Conservation (phyloP, 2,329 filamentous ascomycete species). For the Didymella keratinophila region DNA sequence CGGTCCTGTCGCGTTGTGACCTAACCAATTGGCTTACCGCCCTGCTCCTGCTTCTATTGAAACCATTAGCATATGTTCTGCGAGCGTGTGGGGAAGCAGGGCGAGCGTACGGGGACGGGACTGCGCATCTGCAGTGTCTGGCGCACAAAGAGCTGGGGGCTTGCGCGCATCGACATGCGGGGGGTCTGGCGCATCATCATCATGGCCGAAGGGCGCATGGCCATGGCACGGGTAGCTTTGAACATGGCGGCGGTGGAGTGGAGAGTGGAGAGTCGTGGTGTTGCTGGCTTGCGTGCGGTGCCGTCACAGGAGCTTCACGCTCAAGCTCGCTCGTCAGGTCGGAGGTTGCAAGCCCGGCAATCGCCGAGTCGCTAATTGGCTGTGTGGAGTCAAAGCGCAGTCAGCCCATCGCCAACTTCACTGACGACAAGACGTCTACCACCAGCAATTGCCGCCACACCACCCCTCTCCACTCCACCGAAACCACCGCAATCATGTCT, state of each 20-base stretch:
- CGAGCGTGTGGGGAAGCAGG: slow-evolving; percentile 9
- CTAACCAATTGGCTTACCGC: slow-evolving; percentile 59
- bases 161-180: slow-evolving; percentile 50
- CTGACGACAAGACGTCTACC: slow-evolving; percentile 38
- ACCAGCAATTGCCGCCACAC: slow-evolving; percentile 44
- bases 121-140: slow-evolving; percentile 61
- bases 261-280: slow-evolving; percentile 35
- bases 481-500: slow-evolving; percentile 77
- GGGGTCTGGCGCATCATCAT: slow-evolving; percentile 50
- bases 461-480: slow-evolving; percentile 27
- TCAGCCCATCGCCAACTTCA: slow-evolving; percentile 46
- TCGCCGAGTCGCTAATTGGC: slow-evolving; percentile 45
- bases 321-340: slow-evolving; percentile 26
- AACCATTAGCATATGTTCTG: slow-evolving; percentile 50
- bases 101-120: slow-evolving; percentile 73
- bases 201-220: slow-evolving; percentile 53
- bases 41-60: slow-evolving; percentile 68
- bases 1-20: slow-evolving; percentile 12
- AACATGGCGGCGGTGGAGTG: slow-evolving; percentile 40
- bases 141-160: slow-evolving; percentile 47
- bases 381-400: slow-evolving; percentile 45
- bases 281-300: slow-evolving; percentile 38
- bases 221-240: slow-evolving; percentile 50
- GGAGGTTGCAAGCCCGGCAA: slow-evolving; percentile 38
- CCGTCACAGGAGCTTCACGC: slow-evolving; percentile 38